phyloP scores from a whole-genome alignment of 1,284 basidiomycete species.

The Apiotrichum gracile region DNA sequence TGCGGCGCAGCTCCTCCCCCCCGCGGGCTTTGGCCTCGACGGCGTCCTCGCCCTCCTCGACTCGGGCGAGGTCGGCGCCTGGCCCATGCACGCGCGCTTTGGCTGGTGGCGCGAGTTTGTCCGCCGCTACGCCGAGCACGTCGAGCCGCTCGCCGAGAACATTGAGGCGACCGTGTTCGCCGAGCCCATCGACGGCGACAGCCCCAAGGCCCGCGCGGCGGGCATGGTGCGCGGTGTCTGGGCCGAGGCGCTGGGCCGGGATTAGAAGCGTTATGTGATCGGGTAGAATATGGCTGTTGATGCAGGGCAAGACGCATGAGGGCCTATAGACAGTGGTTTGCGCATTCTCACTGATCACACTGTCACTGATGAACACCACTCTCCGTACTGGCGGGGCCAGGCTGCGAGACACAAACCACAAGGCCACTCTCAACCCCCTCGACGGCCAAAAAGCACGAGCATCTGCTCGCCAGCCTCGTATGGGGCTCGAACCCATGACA shows the following conservation, averaged over 20 bases:
- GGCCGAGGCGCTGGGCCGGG: slow-evolving; percentile 16
- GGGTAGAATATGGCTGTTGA: too few species aligned
- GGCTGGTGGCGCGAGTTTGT: slow-evolving; percentile 46
- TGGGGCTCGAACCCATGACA: too few species aligned
- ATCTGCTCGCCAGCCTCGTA: too few species aligned
- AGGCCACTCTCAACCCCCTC: too few species aligned
- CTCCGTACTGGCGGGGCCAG: too few species aligned
- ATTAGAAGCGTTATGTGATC: too few species aligned
- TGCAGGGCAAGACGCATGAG: background rate
- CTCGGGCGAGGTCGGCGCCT: slow-evolving; percentile 32
- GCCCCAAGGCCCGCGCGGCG: slow-evolving; percentile 28
- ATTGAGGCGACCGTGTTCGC: slow-evolving; percentile 23
- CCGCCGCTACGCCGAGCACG: slow-evolving; percentile 28
- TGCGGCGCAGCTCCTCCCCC: slow-evolving; percentile 27
- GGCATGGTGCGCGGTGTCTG: slow-evolving; percentile 29
- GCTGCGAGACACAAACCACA: too few species aligned
- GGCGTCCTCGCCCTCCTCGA: slow-evolving; percentile 34
- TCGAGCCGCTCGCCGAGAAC: slow-evolving; percentile 23
- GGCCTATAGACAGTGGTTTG: too few species aligned
- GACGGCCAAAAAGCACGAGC: too few species aligned
- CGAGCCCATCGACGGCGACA: slow-evolving; percentile 1
- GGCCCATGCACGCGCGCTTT: slow-evolving; percentile 34
- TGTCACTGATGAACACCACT: too few species aligned
- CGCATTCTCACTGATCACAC: too few species aligned
- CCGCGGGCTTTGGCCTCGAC: slow-evolving; percentile 25